Conservation (phyloP, 768 basidiomycete genomes). For the Lyophyllum semitale region DNA sequence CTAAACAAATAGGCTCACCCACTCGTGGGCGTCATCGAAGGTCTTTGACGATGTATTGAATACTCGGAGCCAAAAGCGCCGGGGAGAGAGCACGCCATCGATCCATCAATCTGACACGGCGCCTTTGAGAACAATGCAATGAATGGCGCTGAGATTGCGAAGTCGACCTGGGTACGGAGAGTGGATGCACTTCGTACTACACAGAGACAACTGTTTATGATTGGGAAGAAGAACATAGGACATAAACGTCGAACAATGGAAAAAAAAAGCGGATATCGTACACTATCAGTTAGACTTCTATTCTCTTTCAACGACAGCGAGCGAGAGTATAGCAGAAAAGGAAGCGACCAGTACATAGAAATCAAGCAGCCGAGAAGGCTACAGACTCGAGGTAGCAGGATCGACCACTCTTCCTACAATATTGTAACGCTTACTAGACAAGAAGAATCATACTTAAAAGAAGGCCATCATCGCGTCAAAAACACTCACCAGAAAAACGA, state of each 20-base stretch:
- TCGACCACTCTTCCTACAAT: slow-evolving; percentile 77
- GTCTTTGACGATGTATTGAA: too few relatives aligned
- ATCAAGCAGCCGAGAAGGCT: not conserved
- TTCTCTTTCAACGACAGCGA: not conserved
- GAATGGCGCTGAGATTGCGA: too few relatives aligned
- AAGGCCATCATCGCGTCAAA: too few relatives aligned
- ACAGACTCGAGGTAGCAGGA: slow-evolving; percentile 26
- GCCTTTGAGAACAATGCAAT: too few relatives aligned
- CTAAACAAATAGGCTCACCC: too few relatives aligned
- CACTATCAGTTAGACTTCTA: not conserved
- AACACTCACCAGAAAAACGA: slow-evolving; percentile 85
- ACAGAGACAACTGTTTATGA: not conserved
- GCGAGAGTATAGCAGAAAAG: not conserved
- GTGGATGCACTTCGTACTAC: not conserved
- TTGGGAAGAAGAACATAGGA: slow-evolving; percentile 1
- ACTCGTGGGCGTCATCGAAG: too few relatives aligned
- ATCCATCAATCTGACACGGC: slow-evolving; percentile 1
- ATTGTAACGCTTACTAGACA: slow-evolving; percentile 78
- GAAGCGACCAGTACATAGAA: not conserved
- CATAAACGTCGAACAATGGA: not conserved
- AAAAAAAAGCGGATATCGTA: not conserved
- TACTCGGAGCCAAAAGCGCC: too few relatives aligned
- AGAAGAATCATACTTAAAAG: too few relatives aligned
- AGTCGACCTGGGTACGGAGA: too few relatives aligned
- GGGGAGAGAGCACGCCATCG: slow-evolving; percentile 21